Percentiles rank a stretch among this genome's conserved stretches.
Conservation (phyloP, 371 early-diverging fungal species). For the Blakeslea trispora region DNA sequence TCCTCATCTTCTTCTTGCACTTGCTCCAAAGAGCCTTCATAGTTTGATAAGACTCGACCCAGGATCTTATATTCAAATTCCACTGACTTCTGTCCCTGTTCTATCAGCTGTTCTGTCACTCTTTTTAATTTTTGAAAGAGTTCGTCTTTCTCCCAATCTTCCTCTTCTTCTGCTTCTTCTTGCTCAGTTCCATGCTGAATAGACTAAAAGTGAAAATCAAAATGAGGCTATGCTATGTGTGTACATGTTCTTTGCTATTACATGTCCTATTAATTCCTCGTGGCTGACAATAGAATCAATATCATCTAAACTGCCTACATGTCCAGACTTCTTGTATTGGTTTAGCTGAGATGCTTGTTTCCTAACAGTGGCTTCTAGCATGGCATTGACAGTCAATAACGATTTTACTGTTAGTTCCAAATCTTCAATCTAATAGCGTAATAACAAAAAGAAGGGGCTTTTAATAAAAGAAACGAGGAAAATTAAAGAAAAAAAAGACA, state of each 20-base stretch:
- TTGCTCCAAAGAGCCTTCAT: conserved; percentile 14
- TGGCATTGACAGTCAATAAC: conserved; percentile 49
- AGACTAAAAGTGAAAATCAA: too few relatives aligned
- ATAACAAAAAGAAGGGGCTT: conserved; percentile 3
- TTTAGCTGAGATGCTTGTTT: conserved; percentile 52
- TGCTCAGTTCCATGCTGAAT: not conserved
- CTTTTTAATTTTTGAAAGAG: conserved; percentile 39
- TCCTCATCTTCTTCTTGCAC: conserved; percentile 1
- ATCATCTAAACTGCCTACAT: conserved; percentile 7
- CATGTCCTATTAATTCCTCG: conserved; percentile 1
- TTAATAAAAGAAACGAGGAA: too few relatives aligned
- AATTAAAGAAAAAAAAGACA: not conserved
- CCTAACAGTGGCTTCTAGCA: conserved; percentile 52
- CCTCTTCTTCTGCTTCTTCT: conserved; percentile 17
- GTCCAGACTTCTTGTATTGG: conserved; percentile 36
- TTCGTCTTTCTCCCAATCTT: conserved; percentile 48
- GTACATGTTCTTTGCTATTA: too few relatives aligned
- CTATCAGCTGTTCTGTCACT: conserved; percentile 45
- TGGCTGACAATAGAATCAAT: conserved; percentile 5
- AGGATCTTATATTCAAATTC: conserved; percentile 41
- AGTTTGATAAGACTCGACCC: conserved; percentile 42
- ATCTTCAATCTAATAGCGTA: conserved; percentile 47
- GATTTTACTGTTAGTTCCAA: conserved; percentile 56
- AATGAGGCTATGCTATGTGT: too few relatives aligned
- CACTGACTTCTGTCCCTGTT: conserved; percentile 42